Percentiles rank a stretch among this genome's conserved stretches.
phyloP scores from a whole-genome alignment of 2,329 filamentous ascomycete species.

The Penicillium freii region DNA sequence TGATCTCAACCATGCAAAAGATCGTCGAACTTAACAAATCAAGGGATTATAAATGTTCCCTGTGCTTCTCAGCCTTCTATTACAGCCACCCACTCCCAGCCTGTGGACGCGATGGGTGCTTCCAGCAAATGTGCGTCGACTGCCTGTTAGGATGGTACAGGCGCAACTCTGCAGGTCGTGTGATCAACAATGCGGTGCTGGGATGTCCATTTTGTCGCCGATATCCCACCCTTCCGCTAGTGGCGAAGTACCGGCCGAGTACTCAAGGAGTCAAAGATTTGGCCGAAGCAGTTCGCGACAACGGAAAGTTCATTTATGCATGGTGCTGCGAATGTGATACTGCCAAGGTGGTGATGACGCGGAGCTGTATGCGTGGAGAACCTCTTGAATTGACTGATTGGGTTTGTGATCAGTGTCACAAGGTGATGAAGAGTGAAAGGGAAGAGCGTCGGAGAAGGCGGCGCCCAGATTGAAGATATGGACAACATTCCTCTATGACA shows the following conservation, averaged over 20 bases:
- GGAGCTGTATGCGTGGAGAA: conserved; percentile 46
- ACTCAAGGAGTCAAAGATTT: conserved; percentile 41
- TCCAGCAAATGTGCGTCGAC: background rate
- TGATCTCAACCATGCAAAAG: background rate
- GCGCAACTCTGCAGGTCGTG: background rate
- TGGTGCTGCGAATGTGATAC: conserved; percentile 49
- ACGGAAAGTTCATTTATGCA: conserved; percentile 49
- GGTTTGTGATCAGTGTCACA: conserved; percentile 44
- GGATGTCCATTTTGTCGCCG: background rate
- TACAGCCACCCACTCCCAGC: background rate
- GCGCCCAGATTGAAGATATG: background rate
- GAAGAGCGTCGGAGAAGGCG: background rate
- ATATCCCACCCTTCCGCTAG: background rate
- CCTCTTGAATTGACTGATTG: conserved; percentile 42
- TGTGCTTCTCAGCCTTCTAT: background rate
- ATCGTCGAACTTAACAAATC: background rate
- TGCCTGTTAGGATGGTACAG: background rate
- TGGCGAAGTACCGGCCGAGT: conserved; percentile 34
- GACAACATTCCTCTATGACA: background rate
- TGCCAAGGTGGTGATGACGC: conserved; percentile 45
- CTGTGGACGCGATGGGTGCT: background rate
- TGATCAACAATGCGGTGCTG: background rate
- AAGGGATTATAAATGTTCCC: background rate
- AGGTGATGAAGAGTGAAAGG: background rate
- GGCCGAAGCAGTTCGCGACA: conserved; percentile 40